Evolutionary conservation across 306 rosid species (phyloP), one percentile per base, ranked within the genome.

Genomic region (Corylus avellana): DNA sequence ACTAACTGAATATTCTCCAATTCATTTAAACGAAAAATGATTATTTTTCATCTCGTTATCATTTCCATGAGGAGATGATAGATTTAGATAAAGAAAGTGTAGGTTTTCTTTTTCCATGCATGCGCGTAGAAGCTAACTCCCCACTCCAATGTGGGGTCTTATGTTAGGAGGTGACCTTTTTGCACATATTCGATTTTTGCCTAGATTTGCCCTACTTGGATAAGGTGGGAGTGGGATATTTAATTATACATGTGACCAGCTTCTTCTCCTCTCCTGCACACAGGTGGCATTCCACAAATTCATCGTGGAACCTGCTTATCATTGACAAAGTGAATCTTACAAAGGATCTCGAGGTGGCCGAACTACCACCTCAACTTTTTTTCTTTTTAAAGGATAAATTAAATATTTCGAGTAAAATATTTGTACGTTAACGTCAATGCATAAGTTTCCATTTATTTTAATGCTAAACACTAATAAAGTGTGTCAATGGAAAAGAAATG

Each of bases 101-200:
- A 75, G 51, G 72, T 10, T n/a, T 56, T 64, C 18, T 14, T 77
- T 63, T 72, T 53, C 17, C 16, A 7, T 72, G 81, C 82, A 82
- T 74, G 79, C 79, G 75, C 74, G 77, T 22, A 18, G 73, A 59
- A 29, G 73, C 74, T 29, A 49, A 20, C 32, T 29, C 69, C 72
- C 84, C 49, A 20, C 49, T 64, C 22, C 46, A 68, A 42, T 22
- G 57, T 75, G 75, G 72, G 58, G 71, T 39, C 35, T 48, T 51
- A 32, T 20, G 67, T 42, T 18, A 39, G 53, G 39, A 66, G 51
- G 78, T 16, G 71, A 73, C 56, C 54, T 66, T 57, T 74, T 61
- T 8, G 53, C 57, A n/a, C 70, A 56, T 64, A 44, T 72, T 82
- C 54, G 27, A 57, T 77, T 82, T 74, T 73, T 50, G 12, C 56